Evolutionary conservation across 1,139 yeast species (phyloP).

Genomic region (Blastobotrys illinoisensis): DNA sequence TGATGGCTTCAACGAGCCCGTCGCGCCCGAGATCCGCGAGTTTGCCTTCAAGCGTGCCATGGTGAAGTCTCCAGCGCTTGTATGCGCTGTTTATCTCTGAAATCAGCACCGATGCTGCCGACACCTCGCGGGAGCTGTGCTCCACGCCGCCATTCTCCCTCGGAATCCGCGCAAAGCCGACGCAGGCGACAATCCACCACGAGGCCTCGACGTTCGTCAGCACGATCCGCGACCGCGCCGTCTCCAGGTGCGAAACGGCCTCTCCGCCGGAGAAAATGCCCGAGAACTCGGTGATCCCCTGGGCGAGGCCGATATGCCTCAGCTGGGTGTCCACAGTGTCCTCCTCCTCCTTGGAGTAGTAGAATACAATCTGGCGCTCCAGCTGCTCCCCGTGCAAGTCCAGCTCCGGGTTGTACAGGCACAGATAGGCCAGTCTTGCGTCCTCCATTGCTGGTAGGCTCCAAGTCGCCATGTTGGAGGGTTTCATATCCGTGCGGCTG

Average conservation of each 20-base stretch:
- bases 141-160: slow-evolving; percentile 9
- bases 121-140: slow-evolving; percentile 14
- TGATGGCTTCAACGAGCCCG: slow-evolving; percentile 16
- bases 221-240: slow-evolving; percentile 24
- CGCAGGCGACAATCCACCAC: slow-evolving; percentile 28
- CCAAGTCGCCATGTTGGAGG: not conserved
- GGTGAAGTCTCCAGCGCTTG: slow-evolving; percentile 27
- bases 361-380: slow-evolving; percentile 27
- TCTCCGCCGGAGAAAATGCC: slow-evolving; percentile 26
- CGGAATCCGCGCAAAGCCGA: slow-evolving; percentile 10
- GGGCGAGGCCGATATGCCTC: slow-evolving; percentile 29
- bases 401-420: slow-evolving; percentile 30
- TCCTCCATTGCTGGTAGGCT: slow-evolving; percentile 8
- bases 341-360: slow-evolving; percentile 19
- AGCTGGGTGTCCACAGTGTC: slow-evolving; percentile 21
- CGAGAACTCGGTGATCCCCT: slow-evolving; percentile 29
- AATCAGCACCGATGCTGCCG: slow-evolving; percentile 22
- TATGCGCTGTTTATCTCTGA: slow-evolving; percentile 26
- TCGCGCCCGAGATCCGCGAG: slow-evolving; percentile 14
- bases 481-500: not conserved
- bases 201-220: slow-evolving; percentile 23
- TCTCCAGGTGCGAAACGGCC: slow-evolving; percentile 25
- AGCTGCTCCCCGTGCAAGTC: slow-evolving; percentile 23
- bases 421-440: slow-evolving; percentile 21
- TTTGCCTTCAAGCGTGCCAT: slow-evolving; percentile 20